Base-by-base conservation (phyloP, 2,329 filamentous ascomycete genomes). In the Lomentospora prolificans region DNA sequence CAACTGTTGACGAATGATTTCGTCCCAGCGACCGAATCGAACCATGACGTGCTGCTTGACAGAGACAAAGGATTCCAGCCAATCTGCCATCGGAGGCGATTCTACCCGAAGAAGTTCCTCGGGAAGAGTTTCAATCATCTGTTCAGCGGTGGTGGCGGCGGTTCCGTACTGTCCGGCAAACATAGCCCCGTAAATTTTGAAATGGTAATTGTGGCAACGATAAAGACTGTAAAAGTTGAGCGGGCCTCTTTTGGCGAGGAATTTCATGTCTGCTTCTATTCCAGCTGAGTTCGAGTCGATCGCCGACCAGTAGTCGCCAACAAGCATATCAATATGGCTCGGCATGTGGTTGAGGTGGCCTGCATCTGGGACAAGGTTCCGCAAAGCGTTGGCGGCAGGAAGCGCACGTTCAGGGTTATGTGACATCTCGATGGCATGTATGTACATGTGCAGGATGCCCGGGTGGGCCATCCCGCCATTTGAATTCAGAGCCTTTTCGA, bases 401-500 rank as follows among this genome's bases (percentile, higher is more conserved):
- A 88, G 66, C 1, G 83, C 87, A 1, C 69, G 65, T 64, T 89
- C 86, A 0, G 86, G 86, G 0, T 72, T 75, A 0, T 73, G 70
- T 0, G 86, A 89, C 86, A 89, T 89, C 64, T 90, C 87, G 75
- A 89, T 86, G 3, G 89, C 76, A 61, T 90, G 86, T 39, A 90
- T 87, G 66, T 90, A 90, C 30, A 89, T 69, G 65, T 91, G 87
- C 4, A 90, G 72, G 0, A 90, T 67, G 0, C 87, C 87, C 0
- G 87, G 84, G 62, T 94, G 88, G 5, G 70, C 61, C 3, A 72
- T 65, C 1, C 73, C 78, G 14, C 72, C 74, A 1, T 74, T 66
- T 2, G 74, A 70, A 1, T 67, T 63, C 17, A 91, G 68, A 0
- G 81, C 82, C 3, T 65, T 63, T 14, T 73, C 70, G 7, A 73